Conservation (phyloP, 768 basidiomycete species). For the Tubosaeta sp. region DNA sequence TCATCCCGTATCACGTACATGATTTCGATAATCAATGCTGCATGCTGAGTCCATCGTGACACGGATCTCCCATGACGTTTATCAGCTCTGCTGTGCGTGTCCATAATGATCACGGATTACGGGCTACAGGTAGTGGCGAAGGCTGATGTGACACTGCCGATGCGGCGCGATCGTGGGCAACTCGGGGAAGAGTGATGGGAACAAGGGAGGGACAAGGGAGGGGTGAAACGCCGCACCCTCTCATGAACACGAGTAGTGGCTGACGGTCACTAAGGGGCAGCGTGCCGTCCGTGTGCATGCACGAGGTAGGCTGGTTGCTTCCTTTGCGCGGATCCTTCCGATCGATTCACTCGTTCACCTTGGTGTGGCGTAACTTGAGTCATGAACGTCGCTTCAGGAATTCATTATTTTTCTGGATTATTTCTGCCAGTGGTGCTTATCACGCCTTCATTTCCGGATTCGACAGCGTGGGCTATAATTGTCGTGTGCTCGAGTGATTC, state of each 20-base stretch:
- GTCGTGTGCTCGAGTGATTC: constrained; percentile 6
- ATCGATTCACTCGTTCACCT: constrained; percentile 10
- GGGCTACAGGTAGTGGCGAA: constrained; percentile 8
- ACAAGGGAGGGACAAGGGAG: constrained; percentile 1
- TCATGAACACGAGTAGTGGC: constrained; percentile 10
- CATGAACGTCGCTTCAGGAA: constrained; percentile 5
- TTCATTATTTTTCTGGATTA: constrained; percentile 6
- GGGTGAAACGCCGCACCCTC: constrained; percentile 23
- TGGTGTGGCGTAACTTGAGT: background rate
- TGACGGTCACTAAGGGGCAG: constrained; percentile 7
- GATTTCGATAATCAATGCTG: constrained; percentile 52
- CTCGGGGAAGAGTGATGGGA: constrained; percentile 8
- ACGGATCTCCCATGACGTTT: constrained; percentile 51
- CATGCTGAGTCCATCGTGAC: constrained; percentile 34
- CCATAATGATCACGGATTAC: constrained; percentile 30
- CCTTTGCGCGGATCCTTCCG: constrained; percentile 12
- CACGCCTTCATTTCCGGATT: constrained; percentile 22
- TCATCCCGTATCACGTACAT: constrained; percentile 47
- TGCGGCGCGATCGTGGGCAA: constrained; percentile 3
- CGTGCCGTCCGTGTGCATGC: constrained; percentile 13
- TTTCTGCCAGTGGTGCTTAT: constrained; percentile 7
- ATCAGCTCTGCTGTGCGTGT: constrained; percentile 3
- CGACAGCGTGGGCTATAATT: constrained; percentile 2
- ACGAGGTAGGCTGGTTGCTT: background rate
- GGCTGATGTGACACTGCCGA: constrained; percentile 5